A percentile compares a stretch with the other conserved stretches of the same genome.
These are phyloP conservation scores for Pistacia vera DNA, from an alignment of 345 rosid genomes.

Conservation along the genomic window DNA sequence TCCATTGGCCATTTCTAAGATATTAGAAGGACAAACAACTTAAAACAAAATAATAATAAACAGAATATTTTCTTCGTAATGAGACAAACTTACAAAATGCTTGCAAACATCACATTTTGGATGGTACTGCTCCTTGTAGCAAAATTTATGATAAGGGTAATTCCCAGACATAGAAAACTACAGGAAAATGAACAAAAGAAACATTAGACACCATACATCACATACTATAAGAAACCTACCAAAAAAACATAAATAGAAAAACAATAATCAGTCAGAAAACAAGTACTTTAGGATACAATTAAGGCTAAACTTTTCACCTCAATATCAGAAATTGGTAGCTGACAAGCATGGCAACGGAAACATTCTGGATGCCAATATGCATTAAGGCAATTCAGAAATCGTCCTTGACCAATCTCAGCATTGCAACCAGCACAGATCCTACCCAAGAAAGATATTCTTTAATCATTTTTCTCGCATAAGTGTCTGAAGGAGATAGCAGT, in stretches of 20 bases:
- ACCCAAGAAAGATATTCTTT: slow-evolving; percentile 20
- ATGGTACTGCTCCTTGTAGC: slow-evolving; percentile 85
- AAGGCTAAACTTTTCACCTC: slow-evolving; percentile 55
- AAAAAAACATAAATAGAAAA: neutral
- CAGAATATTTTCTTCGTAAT: neutral
- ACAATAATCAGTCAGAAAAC: neutral
- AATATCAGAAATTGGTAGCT: slow-evolving; percentile 77
- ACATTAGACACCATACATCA: slow-evolving; percentile 21
- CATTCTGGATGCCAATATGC: slow-evolving; percentile 96
- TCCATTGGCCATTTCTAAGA: neutral
- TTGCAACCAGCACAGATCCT: slow-evolving; percentile 99
- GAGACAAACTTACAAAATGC: slow-evolving; percentile 64
- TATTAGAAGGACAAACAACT: slow-evolving; percentile 4
- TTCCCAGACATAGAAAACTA: slow-evolving; percentile 88
- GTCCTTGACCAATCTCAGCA: slow-evolving; percentile 85
- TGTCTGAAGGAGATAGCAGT: neutral
- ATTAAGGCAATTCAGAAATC: slow-evolving; percentile 78
- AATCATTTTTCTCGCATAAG: slow-evolving; percentile 14
- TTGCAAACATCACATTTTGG: slow-evolving; percentile 98
- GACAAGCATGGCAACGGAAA: slow-evolving; percentile 83
- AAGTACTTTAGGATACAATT: neutral
- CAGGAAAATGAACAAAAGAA: slow-evolving; percentile 23
- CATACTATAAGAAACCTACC: slow-evolving; percentile 13
- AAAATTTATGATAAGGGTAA: slow-evolving; percentile 80
- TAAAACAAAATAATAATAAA: neutral